A percentile compares a stretch with the other conserved stretches of the same genome.
Evolutionary conservation across 495 filamentous ascomycete genomes (phyloP).

Genomic region (Neurospora tetrasperma): DNA sequence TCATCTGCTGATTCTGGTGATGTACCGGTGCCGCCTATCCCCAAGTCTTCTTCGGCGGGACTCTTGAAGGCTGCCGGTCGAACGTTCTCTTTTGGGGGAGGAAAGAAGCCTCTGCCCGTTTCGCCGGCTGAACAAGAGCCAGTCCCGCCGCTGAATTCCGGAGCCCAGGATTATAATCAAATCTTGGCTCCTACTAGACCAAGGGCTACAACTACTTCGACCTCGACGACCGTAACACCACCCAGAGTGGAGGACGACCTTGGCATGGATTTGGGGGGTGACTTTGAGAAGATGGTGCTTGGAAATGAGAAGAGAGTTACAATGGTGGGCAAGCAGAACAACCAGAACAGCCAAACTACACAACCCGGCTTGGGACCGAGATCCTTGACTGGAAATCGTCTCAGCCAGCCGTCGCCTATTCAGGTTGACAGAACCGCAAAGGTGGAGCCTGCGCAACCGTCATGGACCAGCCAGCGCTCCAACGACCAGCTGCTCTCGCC

Average conservation of each 20-base stretch:
- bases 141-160: slow-evolving; percentile 23
- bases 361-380: slow-evolving; percentile 16
- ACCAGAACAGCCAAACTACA: slow-evolving; percentile 15
- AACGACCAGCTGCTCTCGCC: slow-evolving; percentile 48
- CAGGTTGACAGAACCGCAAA: slow-evolving; percentile 46
- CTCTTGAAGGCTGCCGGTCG: slow-evolving; percentile 59
- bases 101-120: slow-evolving; percentile 37
- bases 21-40: slow-evolving; percentile 47
- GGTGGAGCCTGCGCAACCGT: slow-evolving; percentile 52
- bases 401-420: slow-evolving; percentile 44
- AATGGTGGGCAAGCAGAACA: slow-evolving; percentile 29
- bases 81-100: slow-evolving; percentile 64
- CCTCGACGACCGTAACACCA: slow-evolving; percentile 57
- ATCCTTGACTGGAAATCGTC: slow-evolving; percentile 27
- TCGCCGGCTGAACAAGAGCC: slow-evolving; percentile 34
- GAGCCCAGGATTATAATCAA: slow-evolving; percentile 18
- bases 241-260: slow-evolving; percentile 56
- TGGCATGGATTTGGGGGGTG: slow-evolving; percentile 45
- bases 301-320: slow-evolving; percentile 47
- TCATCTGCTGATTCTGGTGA: slow-evolving; percentile 59
- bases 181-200: slow-evolving; percentile 28
- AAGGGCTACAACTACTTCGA: slow-evolving; percentile 38
- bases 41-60: slow-evolving; percentile 34
- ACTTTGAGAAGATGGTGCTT: slow-evolving; percentile 62
- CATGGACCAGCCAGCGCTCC: slow-evolving; percentile 59